A percentile compares a stretch with the other conserved stretches of the same genome.
phyloP scores from a whole-genome alignment of 2,329 filamentous ascomycete genomes.

The Aspergillus proliferans region DNA sequence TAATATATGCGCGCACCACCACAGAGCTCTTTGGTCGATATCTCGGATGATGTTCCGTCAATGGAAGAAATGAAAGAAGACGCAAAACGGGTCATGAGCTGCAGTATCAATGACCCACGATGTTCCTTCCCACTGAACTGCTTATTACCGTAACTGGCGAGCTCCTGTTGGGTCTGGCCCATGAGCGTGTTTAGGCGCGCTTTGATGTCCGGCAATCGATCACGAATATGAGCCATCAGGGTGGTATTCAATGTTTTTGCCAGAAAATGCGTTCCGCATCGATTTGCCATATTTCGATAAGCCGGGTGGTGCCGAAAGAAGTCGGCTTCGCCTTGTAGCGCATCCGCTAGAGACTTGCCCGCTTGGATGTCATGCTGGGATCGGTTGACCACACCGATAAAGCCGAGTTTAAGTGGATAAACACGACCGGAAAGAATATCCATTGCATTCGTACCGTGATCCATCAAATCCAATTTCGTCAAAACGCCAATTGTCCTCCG shows the following conservation, averaged over 20 bases:
- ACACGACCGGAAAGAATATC: conserved; percentile 97
- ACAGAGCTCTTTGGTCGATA: conserved; percentile 95
- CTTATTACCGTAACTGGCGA: conserved; percentile 96
- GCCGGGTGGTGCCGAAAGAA: conserved; percentile 97
- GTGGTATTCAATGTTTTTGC: conserved; percentile 94
- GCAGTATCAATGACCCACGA: conserved; percentile 85
- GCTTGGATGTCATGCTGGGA: conserved; percentile 97
- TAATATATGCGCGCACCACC: conserved; percentile 95
- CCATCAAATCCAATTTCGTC: conserved; percentile 97
- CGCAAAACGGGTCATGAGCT: conserved; percentile 97
- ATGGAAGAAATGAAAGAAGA: conserved; percentile 98
- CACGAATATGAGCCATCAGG: conserved; percentile 92
- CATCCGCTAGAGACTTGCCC: conserved; percentile 90
- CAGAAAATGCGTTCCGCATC: conserved; percentile 89
- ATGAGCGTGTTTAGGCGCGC: conserved; percentile 94
- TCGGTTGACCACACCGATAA: conserved; percentile 95
- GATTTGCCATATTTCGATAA: conserved; percentile 88
- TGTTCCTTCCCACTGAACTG: conserved; percentile 97
- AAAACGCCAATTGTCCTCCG: conserved; percentile 93
- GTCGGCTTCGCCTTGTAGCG: conserved; percentile 79
- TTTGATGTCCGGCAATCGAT: conserved; percentile 95
- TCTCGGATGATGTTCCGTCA: conserved; percentile 95
- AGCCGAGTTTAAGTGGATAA: conserved; percentile 92
- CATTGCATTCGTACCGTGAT: conserved; percentile 94
- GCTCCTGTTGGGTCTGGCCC: conserved; percentile 98